A percentile compares a stretch with the other conserved stretches of the same genome.
Evolutionary conservation across 129 eudicot species (phyloP).

Genomic region (Solidago caesia): DNA sequence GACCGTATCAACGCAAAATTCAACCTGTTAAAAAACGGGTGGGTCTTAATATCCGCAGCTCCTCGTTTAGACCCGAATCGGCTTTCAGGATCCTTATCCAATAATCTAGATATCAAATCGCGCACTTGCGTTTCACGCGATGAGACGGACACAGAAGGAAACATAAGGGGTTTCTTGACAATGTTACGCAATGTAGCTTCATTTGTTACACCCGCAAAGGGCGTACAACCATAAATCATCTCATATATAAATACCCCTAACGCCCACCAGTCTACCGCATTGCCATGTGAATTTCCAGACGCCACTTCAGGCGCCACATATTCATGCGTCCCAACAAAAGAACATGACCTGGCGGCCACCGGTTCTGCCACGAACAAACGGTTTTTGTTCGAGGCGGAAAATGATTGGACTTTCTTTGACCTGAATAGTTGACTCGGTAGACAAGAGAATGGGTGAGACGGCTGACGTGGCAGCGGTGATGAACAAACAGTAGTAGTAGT

Average conservation of each 20-base stretch:
- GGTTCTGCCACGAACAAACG: slow-evolving; percentile 93
- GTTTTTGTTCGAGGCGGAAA: slow-evolving; percentile 23
- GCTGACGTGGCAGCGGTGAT: slow-evolving; percentile 30
- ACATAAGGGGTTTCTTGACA: slow-evolving; percentile 46
- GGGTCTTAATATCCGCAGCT: slow-evolving; percentile 84
- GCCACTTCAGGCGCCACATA: slow-evolving; percentile 98
- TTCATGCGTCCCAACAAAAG: slow-evolving; percentile 95
- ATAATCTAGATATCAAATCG: slow-evolving; percentile 57
- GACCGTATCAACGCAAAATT: slow-evolving; percentile 81
- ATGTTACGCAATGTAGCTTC: slow-evolving; percentile 74
- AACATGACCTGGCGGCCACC: slow-evolving; percentile 75
- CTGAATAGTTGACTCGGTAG: slow-evolving; percentile 69
- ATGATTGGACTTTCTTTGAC: slow-evolving; percentile 66
- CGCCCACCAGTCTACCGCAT: slow-evolving; percentile 99
- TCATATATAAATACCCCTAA: slow-evolving; percentile 84
- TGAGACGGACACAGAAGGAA: slow-evolving; percentile 46
- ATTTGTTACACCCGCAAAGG: slow-evolving; percentile 70
- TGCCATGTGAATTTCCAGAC: slow-evolving; percentile 79
- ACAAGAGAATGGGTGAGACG: slow-evolving; percentile 50
- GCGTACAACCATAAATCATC: slow-evolving; percentile 88
- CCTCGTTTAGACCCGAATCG: slow-evolving; percentile 88
- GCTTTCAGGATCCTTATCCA: slow-evolving; percentile 59
- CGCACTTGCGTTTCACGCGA: slow-evolving; percentile 66
- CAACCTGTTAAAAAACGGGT: slow-evolving; percentile 80
- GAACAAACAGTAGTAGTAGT: slow-evolving; percentile 31